These are phyloP conservation scores for Wickerhamomyces sydowiorum DNA, from an alignment of 805 yeast species.

Conservation along the genomic window DNA sequence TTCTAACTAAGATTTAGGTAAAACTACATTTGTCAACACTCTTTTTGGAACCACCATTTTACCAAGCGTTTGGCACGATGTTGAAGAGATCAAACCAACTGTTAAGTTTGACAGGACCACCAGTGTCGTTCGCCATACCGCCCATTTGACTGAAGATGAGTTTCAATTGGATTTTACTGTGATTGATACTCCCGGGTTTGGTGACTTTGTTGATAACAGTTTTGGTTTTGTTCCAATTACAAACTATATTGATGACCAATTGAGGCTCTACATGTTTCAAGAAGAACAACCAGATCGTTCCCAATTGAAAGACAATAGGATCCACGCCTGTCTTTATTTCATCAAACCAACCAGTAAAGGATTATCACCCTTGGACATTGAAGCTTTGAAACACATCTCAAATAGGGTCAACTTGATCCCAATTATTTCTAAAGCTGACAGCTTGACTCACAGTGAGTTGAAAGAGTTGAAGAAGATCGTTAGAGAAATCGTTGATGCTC, in stretches of 20 bases:
- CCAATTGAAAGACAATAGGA: slow-evolving; percentile 53
- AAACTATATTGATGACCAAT: slow-evolving; percentile 76
- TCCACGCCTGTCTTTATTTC: slow-evolving; percentile 84
- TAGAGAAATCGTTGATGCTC: slow-evolving; percentile 41
- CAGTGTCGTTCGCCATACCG: slow-evolving; percentile 29
- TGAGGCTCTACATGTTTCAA: slow-evolving; percentile 61
- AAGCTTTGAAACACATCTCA: slow-evolving; percentile 64
- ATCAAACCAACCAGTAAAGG: slow-evolving; percentile 63
- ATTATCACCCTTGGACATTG: slow-evolving; percentile 62
- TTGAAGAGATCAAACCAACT: slow-evolving; percentile 31
- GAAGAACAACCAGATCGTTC: slow-evolving; percentile 67
- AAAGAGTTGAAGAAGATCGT: slow-evolving; percentile 46
- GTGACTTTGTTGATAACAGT: slow-evolving; percentile 59
- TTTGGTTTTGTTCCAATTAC: slow-evolving; percentile 65
- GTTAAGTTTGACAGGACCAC: slow-evolving; percentile 31
- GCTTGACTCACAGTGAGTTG: slow-evolving; percentile 54
- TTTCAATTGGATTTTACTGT: slow-evolving; percentile 56
- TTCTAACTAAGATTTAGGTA: slow-evolving; percentile 32
- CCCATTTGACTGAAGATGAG: slow-evolving; percentile 53
- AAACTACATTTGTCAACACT: slow-evolving; percentile 76
- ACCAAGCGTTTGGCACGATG: slow-evolving; percentile 36
- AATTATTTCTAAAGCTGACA: slow-evolving; percentile 76
- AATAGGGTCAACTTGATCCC: slow-evolving; percentile 78
- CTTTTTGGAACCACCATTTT: slow-evolving; percentile 51
- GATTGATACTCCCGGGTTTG: slow-evolving; percentile 77